These are phyloP conservation scores for Fimicolochytrium jonesii DNA, from an alignment of 192 early-diverging fungal species.

Conservation along the genomic window DNA sequence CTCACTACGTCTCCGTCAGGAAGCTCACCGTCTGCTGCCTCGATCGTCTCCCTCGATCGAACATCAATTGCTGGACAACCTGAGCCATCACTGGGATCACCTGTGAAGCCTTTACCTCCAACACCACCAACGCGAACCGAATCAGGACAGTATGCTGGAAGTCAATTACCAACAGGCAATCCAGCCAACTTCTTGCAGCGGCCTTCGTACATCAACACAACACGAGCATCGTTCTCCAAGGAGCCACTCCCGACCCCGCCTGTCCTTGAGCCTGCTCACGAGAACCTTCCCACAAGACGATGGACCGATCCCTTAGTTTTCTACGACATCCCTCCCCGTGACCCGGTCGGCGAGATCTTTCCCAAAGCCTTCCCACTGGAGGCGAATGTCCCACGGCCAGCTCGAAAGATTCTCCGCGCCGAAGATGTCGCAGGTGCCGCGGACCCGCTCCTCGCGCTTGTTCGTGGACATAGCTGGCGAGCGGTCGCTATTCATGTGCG, in stretches of 20 bases:
- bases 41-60: slow-evolving; percentile 19
- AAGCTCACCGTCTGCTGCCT: slow-evolving; percentile 1
- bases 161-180: background rate
- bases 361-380: slow-evolving; percentile 26
- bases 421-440: slow-evolving; percentile 14
- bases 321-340: slow-evolving; percentile 35
- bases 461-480: slow-evolving; percentile 31
- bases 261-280: slow-evolving; percentile 1
- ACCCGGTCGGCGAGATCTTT: slow-evolving; percentile 34
- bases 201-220: background rate
- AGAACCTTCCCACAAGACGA: slow-evolving; percentile 26
- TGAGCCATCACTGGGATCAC: background rate
- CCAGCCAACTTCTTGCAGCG: background rate
- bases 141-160: background rate
- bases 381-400: slow-evolving; percentile 13
- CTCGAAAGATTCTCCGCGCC: slow-evolving; percentile 12
- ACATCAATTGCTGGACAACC: slow-evolving; percentile 13
- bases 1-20: background rate
- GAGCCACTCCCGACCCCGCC: no score
- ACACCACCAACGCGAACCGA: background rate
- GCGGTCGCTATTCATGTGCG: slow-evolving; percentile 25
- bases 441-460: slow-evolving; percentile 25
- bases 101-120: background rate
- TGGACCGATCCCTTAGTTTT: slow-evolving; percentile 35
- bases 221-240: background rate